Percentiles rank a stretch among this genome's conserved stretches.
These are phyloP conservation scores for Apiospora malaysiana DNA, from an alignment of 2,329 filamentous ascomycete genomes.

Conservation along the genomic window DNA sequence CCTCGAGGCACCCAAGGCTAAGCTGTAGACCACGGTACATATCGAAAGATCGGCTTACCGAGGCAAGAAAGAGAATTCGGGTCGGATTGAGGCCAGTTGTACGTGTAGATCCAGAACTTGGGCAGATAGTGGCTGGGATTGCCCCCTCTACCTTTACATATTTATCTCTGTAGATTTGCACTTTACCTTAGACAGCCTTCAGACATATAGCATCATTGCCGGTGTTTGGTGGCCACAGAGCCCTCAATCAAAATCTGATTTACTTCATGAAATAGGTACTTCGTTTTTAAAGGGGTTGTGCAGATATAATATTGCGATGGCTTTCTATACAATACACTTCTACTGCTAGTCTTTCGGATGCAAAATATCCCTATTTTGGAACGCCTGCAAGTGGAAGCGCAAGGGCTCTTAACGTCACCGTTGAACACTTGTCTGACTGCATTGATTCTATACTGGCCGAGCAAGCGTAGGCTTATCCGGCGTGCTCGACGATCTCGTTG, in stretches of 20 bases:
- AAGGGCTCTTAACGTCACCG: constrained; percentile 24
- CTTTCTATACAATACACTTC: constrained; percentile 22
- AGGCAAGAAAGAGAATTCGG: neutral
- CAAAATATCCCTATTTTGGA: constrained; percentile 12
- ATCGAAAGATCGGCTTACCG: neutral
- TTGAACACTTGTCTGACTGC: constrained; percentile 8
- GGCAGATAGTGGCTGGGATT: neutral
- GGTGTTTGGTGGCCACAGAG: neutral
- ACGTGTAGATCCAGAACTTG: neutral
- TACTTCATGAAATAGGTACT: neutral
- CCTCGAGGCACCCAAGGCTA: constrained; percentile 81
- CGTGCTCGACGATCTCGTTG: constrained; percentile 95
- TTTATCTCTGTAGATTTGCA: constrained; percentile 10
- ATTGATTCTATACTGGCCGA: constrained; percentile 11
- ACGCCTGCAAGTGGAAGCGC: constrained; percentile 10
- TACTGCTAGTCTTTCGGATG: constrained; percentile 17
- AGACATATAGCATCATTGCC: constrained; percentile 9
- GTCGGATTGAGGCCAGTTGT: neutral
- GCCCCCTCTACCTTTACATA: neutral
- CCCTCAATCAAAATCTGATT: neutral
- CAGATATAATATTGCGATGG: constrained; percentile 20
- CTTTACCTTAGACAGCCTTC: constrained; percentile 13
- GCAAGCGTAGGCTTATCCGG: constrained; percentile 61
- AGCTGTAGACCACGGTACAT: constrained; percentile 66
- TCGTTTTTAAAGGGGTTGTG: neutral